Evolutionary conservation across 768 basidiomycete genomes (phyloP).

Genomic region (Ramaria rubella): DNA sequence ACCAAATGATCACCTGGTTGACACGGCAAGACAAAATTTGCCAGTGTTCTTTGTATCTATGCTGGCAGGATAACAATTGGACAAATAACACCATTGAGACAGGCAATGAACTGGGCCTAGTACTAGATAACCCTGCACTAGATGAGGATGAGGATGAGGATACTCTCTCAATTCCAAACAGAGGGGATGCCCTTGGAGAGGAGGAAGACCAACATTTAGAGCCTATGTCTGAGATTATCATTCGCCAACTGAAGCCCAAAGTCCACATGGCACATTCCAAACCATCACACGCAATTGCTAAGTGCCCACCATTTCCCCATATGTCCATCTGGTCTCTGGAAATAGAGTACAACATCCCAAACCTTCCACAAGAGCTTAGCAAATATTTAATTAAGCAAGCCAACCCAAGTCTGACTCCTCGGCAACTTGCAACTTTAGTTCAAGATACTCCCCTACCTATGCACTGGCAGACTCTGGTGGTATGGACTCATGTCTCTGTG

Average conservation of each 20-base stretch:
- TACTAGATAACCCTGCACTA: neutral
- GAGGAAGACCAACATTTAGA: neutral
- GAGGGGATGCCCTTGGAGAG: too few species aligned
- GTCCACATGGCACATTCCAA: neutral
- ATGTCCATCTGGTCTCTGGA: neutral
- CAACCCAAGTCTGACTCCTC: neutral
- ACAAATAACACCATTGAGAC: neutral
- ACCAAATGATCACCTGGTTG: slow-evolving; percentile 14
- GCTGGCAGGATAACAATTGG: neutral
- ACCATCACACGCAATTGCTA: neutral
- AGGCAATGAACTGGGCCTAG: neutral
- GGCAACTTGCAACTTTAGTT: neutral
- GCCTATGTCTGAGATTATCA: neutral
- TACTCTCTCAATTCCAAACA: neutral
- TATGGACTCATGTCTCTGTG: too few species aligned
- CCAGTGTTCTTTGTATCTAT: neutral
- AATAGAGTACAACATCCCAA: neutral
- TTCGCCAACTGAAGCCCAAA: neutral
- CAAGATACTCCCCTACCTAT: neutral
- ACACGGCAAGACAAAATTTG: slow-evolving; percentile 4
- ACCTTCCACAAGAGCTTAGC: neutral
- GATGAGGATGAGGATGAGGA: neutral
- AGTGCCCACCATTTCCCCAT: neutral
- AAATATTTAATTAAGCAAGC: neutral
- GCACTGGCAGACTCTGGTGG: neutral